Evolutionary conservation across 257 asterid genomes (phyloP).

Genomic region (Solanum sparsipilum): DNA sequence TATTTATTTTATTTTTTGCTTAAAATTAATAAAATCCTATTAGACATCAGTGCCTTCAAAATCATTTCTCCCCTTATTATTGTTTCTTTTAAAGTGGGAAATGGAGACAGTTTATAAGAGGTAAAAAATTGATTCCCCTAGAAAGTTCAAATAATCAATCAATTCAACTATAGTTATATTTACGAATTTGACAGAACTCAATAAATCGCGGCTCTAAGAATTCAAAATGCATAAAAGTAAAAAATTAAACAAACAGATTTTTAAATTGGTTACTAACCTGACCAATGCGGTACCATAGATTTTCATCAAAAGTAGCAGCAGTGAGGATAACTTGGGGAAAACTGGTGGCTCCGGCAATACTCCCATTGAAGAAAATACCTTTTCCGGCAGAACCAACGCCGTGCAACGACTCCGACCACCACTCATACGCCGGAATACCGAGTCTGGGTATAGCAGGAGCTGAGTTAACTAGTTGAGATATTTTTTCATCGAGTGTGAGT

Average conservation of each 20-base stretch:
- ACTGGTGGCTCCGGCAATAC: conserved; percentile 54
- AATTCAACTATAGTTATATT: too few species aligned
- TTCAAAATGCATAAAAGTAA: neutral
- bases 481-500: conserved; percentile 69
- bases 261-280: conserved; percentile 20
- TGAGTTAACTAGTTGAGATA: conserved; percentile 66
- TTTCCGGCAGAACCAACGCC: conserved; percentile 67
- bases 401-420: conserved; percentile 96
- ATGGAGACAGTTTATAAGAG: neutral
- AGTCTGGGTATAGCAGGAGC: conserved; percentile 66
- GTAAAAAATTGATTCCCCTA: neutral
- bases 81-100: neutral
- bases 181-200: neutral
- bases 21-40: neutral
- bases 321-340: conserved; percentile 88
- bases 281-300: conserved; percentile 82
- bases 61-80: neutral
- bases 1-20: neutral
- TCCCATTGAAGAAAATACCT: conserved; percentile 51
- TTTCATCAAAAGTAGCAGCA: conserved; percentile 71
- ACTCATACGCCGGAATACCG: conserved; percentile 70
- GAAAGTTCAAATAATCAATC: neutral
- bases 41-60: neutral
- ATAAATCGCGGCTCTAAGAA: neutral
- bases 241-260: neutral